These are phyloP conservation scores for Brettanomyces custersianus DNA, from an alignment of 805 yeast genomes.

Conservation along the genomic window DNA sequence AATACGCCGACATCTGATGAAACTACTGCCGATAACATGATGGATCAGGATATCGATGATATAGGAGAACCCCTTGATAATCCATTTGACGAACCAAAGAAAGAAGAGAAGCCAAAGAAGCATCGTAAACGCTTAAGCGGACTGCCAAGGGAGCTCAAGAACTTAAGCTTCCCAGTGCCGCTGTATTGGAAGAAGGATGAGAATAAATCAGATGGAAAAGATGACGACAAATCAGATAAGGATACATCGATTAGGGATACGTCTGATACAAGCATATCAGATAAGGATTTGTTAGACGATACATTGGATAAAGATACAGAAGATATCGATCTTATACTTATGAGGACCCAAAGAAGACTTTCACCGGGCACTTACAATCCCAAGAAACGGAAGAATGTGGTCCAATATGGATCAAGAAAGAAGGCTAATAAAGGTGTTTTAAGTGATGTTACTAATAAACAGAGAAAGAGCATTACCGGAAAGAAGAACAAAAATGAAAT, in stretches of 20 bases:
- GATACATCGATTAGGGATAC: too few species aligned
- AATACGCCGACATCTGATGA: too few species aligned
- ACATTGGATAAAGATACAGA: too few species aligned
- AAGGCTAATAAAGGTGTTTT: too few species aligned
- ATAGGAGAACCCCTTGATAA: too few species aligned
- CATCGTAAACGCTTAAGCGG: constrained; percentile 7
- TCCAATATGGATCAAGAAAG: neutral
- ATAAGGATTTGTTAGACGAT: too few species aligned
- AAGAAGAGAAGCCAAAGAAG: constrained; percentile 10
- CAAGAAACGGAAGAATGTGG: neutral
- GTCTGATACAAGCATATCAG: too few species aligned
- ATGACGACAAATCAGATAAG: constrained; percentile 6
- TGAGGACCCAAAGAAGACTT: neutral
- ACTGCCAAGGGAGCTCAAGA: constrained; percentile 27
- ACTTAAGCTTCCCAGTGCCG: constrained; percentile 21
- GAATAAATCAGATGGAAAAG: constrained; percentile 20
- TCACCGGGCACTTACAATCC: neutral
- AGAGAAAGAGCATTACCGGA: neutral
- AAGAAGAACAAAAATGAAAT: neutral
- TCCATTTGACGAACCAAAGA: too few species aligned
- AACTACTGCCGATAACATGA: too few species aligned
- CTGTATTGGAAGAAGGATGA: constrained; percentile 9
- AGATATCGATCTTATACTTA: too few species aligned
- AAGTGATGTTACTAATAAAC: neutral
- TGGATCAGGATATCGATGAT: too few species aligned